Percentiles rank a stretch among this genome's conserved stretches.
These are phyloP conservation scores for Sporothrix brasiliensis DNA, from an alignment of 2,329 filamentous ascomycete species.

Conservation along the genomic window DNA sequence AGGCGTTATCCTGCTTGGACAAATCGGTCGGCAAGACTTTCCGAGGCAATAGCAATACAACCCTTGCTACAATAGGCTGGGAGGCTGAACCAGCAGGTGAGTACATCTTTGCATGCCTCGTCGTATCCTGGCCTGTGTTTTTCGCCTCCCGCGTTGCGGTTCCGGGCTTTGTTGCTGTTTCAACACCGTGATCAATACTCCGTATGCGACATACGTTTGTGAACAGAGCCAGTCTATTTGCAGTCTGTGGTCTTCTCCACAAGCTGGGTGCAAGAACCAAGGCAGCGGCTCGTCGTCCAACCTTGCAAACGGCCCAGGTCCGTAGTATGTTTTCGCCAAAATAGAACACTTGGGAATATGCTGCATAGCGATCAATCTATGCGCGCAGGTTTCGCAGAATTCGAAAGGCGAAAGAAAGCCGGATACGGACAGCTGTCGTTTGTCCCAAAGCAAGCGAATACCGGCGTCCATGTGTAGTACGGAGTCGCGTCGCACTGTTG, in stretches of 20 bases:
- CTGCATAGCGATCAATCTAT: neutral
- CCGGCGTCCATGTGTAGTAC: conserved; percentile 25
- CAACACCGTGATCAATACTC: neutral
- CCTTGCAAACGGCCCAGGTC: neutral
- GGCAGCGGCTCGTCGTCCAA: conserved; percentile 2
- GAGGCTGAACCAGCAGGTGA: no score
- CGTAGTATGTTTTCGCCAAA: neutral
- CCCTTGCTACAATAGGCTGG: neutral
- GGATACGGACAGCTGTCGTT: neutral
- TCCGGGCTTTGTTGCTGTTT: conserved; percentile 4
- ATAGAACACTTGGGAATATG: neutral
- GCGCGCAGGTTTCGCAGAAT: neutral
- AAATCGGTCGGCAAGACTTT: neutral
- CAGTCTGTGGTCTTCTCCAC: neutral
- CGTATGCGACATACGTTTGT: neutral
- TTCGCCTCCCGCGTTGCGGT: neutral
- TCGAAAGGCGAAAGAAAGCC: neutral
- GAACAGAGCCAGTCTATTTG: conserved; percentile 1
- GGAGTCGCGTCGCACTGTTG: conserved; percentile 15
- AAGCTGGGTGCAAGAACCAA: conserved; percentile 9
- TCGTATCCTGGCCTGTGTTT: conserved; percentile 12
- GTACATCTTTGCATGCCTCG: neutral
- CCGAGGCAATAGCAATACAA: neutral
- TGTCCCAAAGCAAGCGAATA: neutral
- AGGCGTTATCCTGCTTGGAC: neutral